phyloP scores from a whole-genome alignment of 148 eudicot species.

The Tetragonia tetragonoides region DNA sequence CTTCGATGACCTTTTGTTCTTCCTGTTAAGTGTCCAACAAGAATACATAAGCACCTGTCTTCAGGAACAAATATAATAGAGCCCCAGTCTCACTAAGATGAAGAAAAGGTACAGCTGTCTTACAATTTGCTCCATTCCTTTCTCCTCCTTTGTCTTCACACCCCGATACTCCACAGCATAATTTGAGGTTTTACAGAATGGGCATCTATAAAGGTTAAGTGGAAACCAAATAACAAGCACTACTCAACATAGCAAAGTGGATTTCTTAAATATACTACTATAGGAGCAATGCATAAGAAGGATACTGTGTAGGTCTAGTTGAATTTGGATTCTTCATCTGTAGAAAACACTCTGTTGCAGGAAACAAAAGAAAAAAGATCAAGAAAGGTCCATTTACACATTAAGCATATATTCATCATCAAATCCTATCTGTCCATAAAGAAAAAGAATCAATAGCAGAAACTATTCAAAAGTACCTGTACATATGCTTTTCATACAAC shows the following conservation, averaged over 20 bases:
- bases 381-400: background rate
- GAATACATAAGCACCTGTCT: constrained; percentile 8
- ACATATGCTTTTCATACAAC: constrained; percentile 97
- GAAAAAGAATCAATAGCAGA: background rate
- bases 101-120: constrained; percentile 23
- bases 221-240: constrained; percentile 4
- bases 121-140: constrained; percentile 92
- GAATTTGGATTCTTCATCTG: constrained; percentile 99
- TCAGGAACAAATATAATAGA: background rate
- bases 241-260: background rate
- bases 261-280: background rate
- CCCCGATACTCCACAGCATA: constrained; percentile 99
- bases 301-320: constrained; percentile 96
- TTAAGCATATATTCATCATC: background rate
- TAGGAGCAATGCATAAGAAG: constrained; percentile 32
- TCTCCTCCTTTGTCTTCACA: constrained; percentile 87
- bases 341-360: constrained; percentile 79
- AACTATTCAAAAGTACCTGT: constrained; percentile 54
- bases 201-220: constrained; percentile 79
- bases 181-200: constrained; percentile 87
- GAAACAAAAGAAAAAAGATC: constrained; percentile 14
- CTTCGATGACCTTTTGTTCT: constrained; percentile 96
- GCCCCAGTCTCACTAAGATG: constrained; percentile 4
- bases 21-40: constrained; percentile 44
- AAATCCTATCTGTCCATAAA: background rate